Conservation (phyloP, 2,329 filamentous ascomycete species). For the Fusarium sp. region DNA sequence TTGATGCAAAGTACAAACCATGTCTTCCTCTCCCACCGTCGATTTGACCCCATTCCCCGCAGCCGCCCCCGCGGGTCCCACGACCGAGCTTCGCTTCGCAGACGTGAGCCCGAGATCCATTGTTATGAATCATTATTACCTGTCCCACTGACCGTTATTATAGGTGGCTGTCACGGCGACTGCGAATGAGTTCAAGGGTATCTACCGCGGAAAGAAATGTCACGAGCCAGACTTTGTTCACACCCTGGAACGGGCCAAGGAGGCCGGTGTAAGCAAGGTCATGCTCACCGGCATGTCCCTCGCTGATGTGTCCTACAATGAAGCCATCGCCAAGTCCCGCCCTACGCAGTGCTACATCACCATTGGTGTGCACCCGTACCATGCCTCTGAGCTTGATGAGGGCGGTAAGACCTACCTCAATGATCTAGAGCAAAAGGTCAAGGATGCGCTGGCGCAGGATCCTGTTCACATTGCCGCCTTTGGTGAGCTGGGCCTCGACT, state of each 20-base stretch:
- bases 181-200: slow-evolving; percentile 60
- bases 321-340: slow-evolving; percentile 44
- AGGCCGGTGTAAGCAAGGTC: slow-evolving; percentile 56
- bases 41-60: slow-evolving; percentile 40
- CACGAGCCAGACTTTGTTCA: slow-evolving; percentile 58
- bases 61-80: slow-evolving; percentile 33
- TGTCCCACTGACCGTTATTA: not conserved
- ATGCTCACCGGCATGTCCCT: slow-evolving; percentile 55
- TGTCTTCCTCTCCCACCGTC: slow-evolving; percentile 32
- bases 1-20: slow-evolving; percentile 1
- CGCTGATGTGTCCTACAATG: slow-evolving; percentile 44
- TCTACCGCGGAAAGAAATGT: slow-evolving; percentile 62
- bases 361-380: slow-evolving; percentile 63
- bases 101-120: slow-evolving; percentile 29
- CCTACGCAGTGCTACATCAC: slow-evolving; percentile 56
- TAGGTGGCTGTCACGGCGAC: slow-evolving; percentile 54
- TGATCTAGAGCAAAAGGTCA: slow-evolving; percentile 39
- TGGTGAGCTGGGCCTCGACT: slow-evolving; percentile 63
- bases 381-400: slow-evolving; percentile 57
- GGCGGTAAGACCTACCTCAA: slow-evolving; percentile 40
- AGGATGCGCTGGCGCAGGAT: slow-evolving; percentile 39
- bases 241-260: slow-evolving; percentile 55
- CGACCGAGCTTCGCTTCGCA: slow-evolving; percentile 39
- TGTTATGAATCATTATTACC: not conserved
- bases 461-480: slow-evolving; percentile 55